Conservation (phyloP, 257 asterid genomes). For the Paraleonurus japonicus region DNA sequence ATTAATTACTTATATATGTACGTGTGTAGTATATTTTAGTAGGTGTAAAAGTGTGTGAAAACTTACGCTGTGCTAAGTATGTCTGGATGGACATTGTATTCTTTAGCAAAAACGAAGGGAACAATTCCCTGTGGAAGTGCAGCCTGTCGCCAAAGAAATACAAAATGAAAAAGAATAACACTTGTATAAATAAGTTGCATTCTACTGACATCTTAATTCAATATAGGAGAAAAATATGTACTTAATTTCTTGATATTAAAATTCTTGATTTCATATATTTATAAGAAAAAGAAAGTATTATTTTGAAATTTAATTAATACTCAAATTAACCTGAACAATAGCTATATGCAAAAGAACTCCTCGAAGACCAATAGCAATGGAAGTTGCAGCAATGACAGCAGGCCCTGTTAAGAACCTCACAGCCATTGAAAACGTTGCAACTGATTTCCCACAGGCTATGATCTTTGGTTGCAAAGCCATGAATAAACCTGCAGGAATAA, state of each 20-base stretch:
- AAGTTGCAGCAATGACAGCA: conserved; percentile 92
- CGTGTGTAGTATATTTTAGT: not conserved
- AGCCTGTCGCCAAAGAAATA: conserved; percentile 51
- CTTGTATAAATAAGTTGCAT: too few species aligned
- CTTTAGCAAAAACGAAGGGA: conserved; percentile 88
- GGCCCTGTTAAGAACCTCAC: conserved; percentile 95
- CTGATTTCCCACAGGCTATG: conserved; percentile 82
- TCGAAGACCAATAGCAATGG: conserved; percentile 82
- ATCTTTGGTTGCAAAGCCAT: conserved; percentile 97
- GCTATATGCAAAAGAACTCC: conserved; percentile 86
- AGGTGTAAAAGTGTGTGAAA: conserved; percentile 12
- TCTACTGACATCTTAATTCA: too few species aligned
- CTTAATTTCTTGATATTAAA: not conserved
- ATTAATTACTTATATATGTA: too few species aligned
- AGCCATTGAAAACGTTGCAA: conserved; percentile 89
- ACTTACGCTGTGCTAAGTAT: conserved; percentile 93
- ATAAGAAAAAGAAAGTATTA: too few species aligned
- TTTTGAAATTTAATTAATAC: not conserved
- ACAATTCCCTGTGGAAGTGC: conserved; percentile 95
- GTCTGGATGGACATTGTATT: conserved; percentile 86
- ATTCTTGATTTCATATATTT: not conserved
- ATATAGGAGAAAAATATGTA: too few species aligned
- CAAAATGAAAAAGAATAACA: too few species aligned
- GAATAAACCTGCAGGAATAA: conserved; percentile 56
- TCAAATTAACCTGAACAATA: conserved; percentile 67